These are phyloP conservation scores for Priceomyces carsonii DNA, from an alignment of 805 yeast species.

Conservation along the genomic window DNA sequence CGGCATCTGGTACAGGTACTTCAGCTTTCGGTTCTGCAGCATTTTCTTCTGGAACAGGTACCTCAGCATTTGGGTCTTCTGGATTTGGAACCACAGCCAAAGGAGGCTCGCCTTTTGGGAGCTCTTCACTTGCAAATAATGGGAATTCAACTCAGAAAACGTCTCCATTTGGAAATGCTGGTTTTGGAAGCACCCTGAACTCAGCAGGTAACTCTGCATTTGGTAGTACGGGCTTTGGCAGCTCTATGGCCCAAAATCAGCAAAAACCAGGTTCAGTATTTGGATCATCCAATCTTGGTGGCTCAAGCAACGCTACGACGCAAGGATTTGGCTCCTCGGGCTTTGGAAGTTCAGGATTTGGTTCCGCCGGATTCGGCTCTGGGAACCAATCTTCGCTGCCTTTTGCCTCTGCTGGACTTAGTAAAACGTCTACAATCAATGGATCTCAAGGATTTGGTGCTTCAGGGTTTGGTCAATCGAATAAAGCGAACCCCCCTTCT, in stretches of 20 bases:
- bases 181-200: conserved; percentile 3
- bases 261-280: conserved; percentile 1
- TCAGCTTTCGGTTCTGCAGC: conserved; percentile 10
- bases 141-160: not conserved
- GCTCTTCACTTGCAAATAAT: conserved; percentile 20
- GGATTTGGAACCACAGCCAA: conserved; percentile 5
- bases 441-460: conserved; percentile 10
- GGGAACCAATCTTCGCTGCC: too few species aligned
- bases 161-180: conserved; percentile 4
- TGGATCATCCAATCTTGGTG: too few species aligned
- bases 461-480: conserved; percentile 4
- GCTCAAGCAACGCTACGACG: conserved; percentile 11
- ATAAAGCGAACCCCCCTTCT: conserved; percentile 1
- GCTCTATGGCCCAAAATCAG: conserved; percentile 4
- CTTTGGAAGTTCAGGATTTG: conserved; percentile 10
- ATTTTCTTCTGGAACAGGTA: too few species aligned
- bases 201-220: conserved; percentile 7
- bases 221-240: conserved; percentile 12
- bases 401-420: conserved; percentile 7
- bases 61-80: conserved; percentile 10
- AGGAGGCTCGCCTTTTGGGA: conserved; percentile 6
- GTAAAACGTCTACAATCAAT: conserved; percentile 4
- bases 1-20: conserved; percentile 2
- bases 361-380: conserved; percentile 9
- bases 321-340: conserved; percentile 16